A percentile compares a stretch with the other conserved stretches of the same genome.
Evolutionary conservation across 2,329 filamentous ascomycete species (phyloP).

Genomic region (Aspergillus ochraceus): DNA sequence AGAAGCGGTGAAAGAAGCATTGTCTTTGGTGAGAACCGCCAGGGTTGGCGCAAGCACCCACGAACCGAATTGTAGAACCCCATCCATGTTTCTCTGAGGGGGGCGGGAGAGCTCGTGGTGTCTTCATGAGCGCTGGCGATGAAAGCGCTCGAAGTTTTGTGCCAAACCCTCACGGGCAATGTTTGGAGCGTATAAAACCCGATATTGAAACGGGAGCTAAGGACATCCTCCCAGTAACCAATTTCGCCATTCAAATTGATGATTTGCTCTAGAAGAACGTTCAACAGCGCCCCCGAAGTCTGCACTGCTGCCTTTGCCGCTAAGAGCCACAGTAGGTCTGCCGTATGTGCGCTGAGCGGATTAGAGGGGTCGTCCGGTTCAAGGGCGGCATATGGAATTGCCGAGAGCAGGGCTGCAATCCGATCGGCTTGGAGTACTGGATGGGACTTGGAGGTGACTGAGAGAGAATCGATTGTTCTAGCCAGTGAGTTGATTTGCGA

Average conservation of each 20-base stretch:
- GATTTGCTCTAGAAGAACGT: conserved; percentile 76
- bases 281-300: conserved; percentile 77
- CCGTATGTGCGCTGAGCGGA: conserved; percentile 56
- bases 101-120: conserved; percentile 18
- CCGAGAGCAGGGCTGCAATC: conserved; percentile 63
- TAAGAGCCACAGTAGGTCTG: conserved; percentile 85
- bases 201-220: conserved; percentile 75
- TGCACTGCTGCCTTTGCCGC: conserved; percentile 92
- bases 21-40: conserved; percentile 68
- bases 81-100: conserved; percentile 47
- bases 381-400: conserved; percentile 31
- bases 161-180: conserved; percentile 72
- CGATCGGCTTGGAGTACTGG: conserved; percentile 60
- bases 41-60: conserved; percentile 71
- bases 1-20: conserved; percentile 77
- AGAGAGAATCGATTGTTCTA: conserved; percentile 68
- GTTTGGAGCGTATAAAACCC: conserved; percentile 85
- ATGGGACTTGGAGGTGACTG: conserved; percentile 65
- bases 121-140: conserved; percentile 46
- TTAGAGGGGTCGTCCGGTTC: conserved; percentile 20
- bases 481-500: conserved; percentile 56
- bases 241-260: conserved; percentile 82
- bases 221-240: conserved; percentile 92
- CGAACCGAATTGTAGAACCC: conserved; percentile 79
- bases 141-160: conserved; percentile 67